These are phyloP conservation scores for Huntiella savannae DNA, from an alignment of 2,329 filamentous ascomycete genomes.

Conservation along the genomic window DNA sequence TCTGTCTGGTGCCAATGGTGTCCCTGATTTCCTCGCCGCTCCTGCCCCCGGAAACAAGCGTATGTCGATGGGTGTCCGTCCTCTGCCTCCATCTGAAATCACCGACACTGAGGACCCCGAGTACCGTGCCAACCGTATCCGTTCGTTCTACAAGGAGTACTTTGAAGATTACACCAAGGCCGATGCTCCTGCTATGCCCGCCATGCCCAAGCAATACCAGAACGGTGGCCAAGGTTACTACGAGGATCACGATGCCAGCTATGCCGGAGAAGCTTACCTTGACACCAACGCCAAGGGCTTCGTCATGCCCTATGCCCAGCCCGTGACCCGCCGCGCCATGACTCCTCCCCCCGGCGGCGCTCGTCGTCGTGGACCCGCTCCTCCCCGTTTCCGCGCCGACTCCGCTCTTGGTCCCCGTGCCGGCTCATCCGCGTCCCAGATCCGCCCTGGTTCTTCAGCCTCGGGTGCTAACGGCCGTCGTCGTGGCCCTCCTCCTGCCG, in stretches of 20 bases:
- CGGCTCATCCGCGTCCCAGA: slow-evolving; percentile 18
- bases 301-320: slow-evolving; percentile 68
- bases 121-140: slow-evolving; percentile 82
- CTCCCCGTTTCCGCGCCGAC: slow-evolving; percentile 17
- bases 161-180: slow-evolving; percentile 61
- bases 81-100: slow-evolving; percentile 70
- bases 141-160: slow-evolving; percentile 99
- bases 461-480: slow-evolving; percentile 22
- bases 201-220: slow-evolving; percentile 19
- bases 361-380: slow-evolving; percentile 24
- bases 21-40: slow-evolving; percentile 27
- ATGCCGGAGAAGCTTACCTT: slow-evolving; percentile 49
- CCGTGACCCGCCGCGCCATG: slow-evolving; percentile 78
- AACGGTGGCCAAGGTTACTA: slow-evolving; percentile 31
- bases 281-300: slow-evolving; percentile 52
- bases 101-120: slow-evolving; percentile 73
- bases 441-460: slow-evolving; percentile 45
- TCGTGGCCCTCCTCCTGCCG: slow-evolving; percentile 45
- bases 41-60: slow-evolving; percentile 36
- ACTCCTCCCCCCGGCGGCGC: slow-evolving; percentile 59
- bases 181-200: slow-evolving; percentile 20
- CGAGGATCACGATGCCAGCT: slow-evolving; percentile 56
- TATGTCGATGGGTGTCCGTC: slow-evolving; percentile 57
- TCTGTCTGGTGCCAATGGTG: slow-evolving; percentile 14
- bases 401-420: slow-evolving; percentile 14